A percentile compares a stretch with the other conserved stretches of the same genome.
Evolutionary conservation across 306 rosid genomes (phyloP).

Genomic region (Glycine latifolia): DNA sequence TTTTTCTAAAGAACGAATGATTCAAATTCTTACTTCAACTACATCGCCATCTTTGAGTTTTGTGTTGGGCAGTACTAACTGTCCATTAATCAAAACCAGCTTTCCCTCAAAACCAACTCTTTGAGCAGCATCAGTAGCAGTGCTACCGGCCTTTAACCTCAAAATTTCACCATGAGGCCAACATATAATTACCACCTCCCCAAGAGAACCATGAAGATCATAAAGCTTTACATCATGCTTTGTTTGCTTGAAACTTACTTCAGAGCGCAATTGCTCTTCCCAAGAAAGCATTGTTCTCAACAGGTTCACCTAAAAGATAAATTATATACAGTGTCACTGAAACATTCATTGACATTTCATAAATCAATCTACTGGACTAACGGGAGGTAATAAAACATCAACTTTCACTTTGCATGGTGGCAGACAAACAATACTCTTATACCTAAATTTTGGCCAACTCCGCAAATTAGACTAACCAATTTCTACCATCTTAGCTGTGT

Average conservation of each 20-base stretch:
- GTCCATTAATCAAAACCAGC: constrained; percentile 86
- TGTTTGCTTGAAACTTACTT: constrained; percentile 64
- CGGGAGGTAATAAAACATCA: background rate
- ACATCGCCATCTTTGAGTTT: constrained; percentile 93
- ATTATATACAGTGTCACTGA: constrained; percentile 9
- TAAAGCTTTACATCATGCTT: constrained; percentile 44
- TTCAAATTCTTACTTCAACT: constrained; percentile 77
- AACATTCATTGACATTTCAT: constrained; percentile 28
- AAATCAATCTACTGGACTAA: constrained; percentile 36
- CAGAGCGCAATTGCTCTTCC: constrained; percentile 89
- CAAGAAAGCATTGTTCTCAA: constrained; percentile 89
- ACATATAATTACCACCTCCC: constrained; percentile 88
- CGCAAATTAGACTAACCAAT: constrained; percentile 12
- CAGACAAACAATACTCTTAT: constrained; percentile 20
- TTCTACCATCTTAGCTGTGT: background rate
- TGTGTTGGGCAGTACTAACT: constrained; percentile 76
- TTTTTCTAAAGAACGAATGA: constrained; percentile 30
- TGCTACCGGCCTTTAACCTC: constrained; percentile 88
- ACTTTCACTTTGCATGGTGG: constrained; percentile 30
- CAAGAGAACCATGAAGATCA: constrained; percentile 52
- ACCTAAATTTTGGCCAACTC: constrained; percentile 25
- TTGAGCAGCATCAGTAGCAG: constrained; percentile 95
- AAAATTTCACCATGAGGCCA: constrained; percentile 90
- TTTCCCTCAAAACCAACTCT: constrained; percentile 89
- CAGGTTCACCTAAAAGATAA: constrained; percentile 67